Evolutionary conservation across 148 eudicot species (phyloP).

Genomic region (Rhododendron mucronatum): DNA sequence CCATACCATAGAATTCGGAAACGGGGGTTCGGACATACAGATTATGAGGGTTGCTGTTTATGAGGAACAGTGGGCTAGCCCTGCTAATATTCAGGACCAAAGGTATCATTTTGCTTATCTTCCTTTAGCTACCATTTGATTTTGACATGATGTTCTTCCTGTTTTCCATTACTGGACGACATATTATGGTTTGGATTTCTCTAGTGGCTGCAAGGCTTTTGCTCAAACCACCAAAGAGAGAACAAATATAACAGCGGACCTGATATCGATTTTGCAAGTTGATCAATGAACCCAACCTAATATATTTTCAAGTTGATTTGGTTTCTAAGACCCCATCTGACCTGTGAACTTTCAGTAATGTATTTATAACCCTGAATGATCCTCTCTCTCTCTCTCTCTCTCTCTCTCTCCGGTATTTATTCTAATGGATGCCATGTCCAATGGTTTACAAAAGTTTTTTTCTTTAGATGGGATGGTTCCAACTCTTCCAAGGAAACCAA

Average conservation of each 20-base stretch:
- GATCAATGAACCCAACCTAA: neutral
- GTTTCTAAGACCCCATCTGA: neutral
- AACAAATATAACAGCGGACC: neutral
- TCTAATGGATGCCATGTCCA: neutral
- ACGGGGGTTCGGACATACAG: slow-evolving; percentile 86
- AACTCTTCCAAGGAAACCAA: neutral
- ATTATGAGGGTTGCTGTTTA: slow-evolving; percentile 90
- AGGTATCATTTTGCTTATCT: slow-evolving; percentile 43
- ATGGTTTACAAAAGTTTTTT: neutral
- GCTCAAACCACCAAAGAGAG: neutral
- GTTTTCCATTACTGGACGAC: neutral
- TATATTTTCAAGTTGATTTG: neutral
- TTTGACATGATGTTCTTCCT: neutral
- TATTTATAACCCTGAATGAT: neutral
- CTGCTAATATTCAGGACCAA: slow-evolving; percentile 60
- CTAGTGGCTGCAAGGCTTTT: neutral
- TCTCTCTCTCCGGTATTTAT: neutral
- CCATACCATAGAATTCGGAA: slow-evolving; percentile 91
- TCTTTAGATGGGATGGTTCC: neutral
- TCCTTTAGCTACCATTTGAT: neutral
- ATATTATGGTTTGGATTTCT: neutral
- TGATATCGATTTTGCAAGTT: neutral
- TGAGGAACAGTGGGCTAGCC: slow-evolving; percentile 94
- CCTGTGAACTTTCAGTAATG: neutral
- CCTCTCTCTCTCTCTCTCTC: neutral